phyloP scores from a whole-genome alignment of 2,329 filamentous ascomycete species.

The Coniochaeta sp. region DNA sequence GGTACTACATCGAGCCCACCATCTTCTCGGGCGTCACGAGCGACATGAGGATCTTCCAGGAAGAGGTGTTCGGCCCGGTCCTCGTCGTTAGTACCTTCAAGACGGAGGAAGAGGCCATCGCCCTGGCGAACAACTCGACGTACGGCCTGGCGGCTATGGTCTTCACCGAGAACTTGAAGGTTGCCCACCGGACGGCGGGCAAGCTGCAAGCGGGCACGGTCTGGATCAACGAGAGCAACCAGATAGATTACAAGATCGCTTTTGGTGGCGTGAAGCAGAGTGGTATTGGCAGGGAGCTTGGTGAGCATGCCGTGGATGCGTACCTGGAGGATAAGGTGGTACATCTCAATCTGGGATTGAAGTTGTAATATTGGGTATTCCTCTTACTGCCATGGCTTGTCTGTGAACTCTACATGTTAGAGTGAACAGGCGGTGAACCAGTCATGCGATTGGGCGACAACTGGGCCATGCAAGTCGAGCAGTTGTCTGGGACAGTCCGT shows the following conservation, averaged over 20 bases:
- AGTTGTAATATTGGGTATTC: too few relatives aligned
- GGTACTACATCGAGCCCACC: background rate
- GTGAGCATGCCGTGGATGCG: background rate
- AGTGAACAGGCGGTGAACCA: too few relatives aligned
- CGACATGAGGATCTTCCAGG: conserved; percentile 33
- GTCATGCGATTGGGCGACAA: too few relatives aligned
- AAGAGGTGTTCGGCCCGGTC: conserved; percentile 49
- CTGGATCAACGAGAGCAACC: conserved; percentile 34
- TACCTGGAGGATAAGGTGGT: background rate
- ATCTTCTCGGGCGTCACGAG: conserved; percentile 22
- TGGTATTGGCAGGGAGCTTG: conserved; percentile 27
- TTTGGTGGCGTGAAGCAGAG: conserved; percentile 34
- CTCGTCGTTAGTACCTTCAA: conserved; percentile 43
- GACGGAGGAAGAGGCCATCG: conserved; percentile 40
- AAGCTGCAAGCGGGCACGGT: conserved; percentile 48
- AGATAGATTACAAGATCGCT: conserved; percentile 24
- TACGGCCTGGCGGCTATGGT: conserved; percentile 44
- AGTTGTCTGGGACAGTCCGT: too few relatives aligned
- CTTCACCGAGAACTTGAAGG: conserved; percentile 41
- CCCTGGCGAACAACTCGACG: conserved; percentile 41
- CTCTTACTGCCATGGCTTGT: too few relatives aligned
- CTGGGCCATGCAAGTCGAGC: too few relatives aligned
- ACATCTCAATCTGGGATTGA: background rate
- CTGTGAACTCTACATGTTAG: too few relatives aligned
- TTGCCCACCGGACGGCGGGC: conserved; percentile 26